Evolutionary conservation across 2,329 filamentous ascomycete species (phyloP).

Genomic region (Diaporthe capsici): DNA sequence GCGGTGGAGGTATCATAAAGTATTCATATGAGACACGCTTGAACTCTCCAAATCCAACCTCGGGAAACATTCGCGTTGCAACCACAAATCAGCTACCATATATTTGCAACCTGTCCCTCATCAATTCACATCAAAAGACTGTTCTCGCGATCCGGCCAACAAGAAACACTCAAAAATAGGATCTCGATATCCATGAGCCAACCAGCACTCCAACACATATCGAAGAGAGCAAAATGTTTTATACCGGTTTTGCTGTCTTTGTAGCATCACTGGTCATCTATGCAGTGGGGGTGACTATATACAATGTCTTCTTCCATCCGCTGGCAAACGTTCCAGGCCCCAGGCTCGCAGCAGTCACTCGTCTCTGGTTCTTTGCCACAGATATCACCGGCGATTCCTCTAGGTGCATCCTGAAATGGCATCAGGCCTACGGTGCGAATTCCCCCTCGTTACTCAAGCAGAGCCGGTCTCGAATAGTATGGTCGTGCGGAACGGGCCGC

Average conservation of each 20-base stretch:
- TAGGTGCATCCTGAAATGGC: not conserved
- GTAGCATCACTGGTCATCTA: not conserved
- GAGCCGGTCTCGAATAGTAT: not conserved
- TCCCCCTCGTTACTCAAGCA: not conserved
- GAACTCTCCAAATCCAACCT: not conserved
- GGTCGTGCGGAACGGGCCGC: not conserved
- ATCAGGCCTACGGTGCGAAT: not conserved
- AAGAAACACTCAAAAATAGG: not conserved
- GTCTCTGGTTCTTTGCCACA: not conserved
- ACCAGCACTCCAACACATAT: not conserved
- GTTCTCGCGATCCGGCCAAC: not conserved
- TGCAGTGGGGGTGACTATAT: not conserved
- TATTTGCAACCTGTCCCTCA: not conserved
- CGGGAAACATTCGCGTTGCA: not conserved
- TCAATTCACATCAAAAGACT: not conserved
- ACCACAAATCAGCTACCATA: not conserved
- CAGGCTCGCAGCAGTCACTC: conserved; percentile 6
- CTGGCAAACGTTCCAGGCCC: not conserved
- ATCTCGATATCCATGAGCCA: not conserved
- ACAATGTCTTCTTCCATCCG: conserved; percentile 20
- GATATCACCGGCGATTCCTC: not conserved
- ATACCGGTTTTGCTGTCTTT: not conserved
- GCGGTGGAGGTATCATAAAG: not conserved
- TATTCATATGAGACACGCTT: not conserved
- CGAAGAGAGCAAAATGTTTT: not conserved